Evolutionary conservation across 1,284 basidiomycete genomes (phyloP).

Genomic region (Abortiporus biennis): DNA sequence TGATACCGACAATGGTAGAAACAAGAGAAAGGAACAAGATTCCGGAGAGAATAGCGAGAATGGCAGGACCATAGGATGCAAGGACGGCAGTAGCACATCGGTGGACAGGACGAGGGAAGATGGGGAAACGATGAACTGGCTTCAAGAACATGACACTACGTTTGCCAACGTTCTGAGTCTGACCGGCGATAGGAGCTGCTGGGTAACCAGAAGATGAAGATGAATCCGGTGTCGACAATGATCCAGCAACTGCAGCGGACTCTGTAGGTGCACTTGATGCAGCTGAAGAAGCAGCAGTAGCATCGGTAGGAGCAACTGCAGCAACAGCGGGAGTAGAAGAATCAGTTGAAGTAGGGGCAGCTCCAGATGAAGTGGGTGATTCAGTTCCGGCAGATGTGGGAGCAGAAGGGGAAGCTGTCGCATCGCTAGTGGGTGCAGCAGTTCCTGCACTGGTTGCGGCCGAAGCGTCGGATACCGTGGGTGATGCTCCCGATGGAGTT

Average conservation of each 20-base stretch:
- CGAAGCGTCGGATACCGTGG: no score
- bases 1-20: slow-evolving; percentile 6
- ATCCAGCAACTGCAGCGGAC: not conserved
- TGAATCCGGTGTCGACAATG: not conserved
- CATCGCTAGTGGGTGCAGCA: no score
- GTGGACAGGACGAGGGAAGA: not conserved
- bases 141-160: not conserved
- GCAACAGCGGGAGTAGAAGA: no score
- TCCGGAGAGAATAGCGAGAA: slow-evolving; percentile 11
- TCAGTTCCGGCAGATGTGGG: no score
- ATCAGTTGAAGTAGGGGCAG: no score
- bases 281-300: no score
- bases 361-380: no score
- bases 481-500: no score
- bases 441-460: no score
- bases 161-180: not conserved
- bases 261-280: no score
- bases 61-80: slow-evolving; percentile 9
- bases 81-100: slow-evolving; percentile 4
- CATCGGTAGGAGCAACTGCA: no score
- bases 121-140: slow-evolving; percentile 1
- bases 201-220: not conserved
- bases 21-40: slow-evolving; percentile 8
- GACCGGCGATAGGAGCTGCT: not conserved
- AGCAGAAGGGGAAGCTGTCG: no score